Evolutionary conservation across 768 basidiomycete genomes (phyloP), one percentile per base, ranked within the genome.

Genomic region (Leucocoprinus birnbaumii): DNA sequence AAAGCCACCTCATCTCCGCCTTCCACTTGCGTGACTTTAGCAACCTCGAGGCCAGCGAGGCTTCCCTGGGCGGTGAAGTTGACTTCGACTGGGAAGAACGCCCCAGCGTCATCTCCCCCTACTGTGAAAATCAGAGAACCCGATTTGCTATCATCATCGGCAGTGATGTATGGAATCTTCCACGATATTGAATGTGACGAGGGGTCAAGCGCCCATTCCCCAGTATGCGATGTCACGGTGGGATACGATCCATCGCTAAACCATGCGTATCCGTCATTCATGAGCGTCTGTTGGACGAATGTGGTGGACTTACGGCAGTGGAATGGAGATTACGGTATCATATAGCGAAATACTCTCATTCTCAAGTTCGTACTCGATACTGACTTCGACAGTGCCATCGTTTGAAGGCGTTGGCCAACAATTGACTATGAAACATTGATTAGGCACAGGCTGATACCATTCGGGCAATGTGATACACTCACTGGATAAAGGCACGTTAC

Each of bases 301-400:
- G 50, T 21, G 27, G 34, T 16, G 46, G 34, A 82, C 89, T 68
- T 70, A 93, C 89, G 95, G 95, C 45, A 98, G 84, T 22, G 96
- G 94, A 61, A 98, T 96, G 51, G 88, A 87, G 58, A 98, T 92
- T 59, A 84, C 78, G 21, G 95, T 82, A 66, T 98, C 91, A 67
- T 91, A 83, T 2, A 98, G 77, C 0, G 84, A 83, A 51, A 98
- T 72, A 46, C 79, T 80, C 59, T 89, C 80, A 59, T 93, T 90
- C 66, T 96, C 94, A 44, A 98, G 87, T 67, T 98, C 95, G 66
- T 97, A 98, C 71, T 98, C 97, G 59, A 98, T 91, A 70, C 91
- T 95, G 57, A 98, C 91, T 59, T 96, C 94, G 61, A 87, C 90
- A 1, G 87, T 88, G n/a, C 94, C 94, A 58, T 93, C 89, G 62